Evolutionary conservation across 129 eudicot species (phyloP).

Genomic region (Rutidosis leptorrhynchoides): DNA sequence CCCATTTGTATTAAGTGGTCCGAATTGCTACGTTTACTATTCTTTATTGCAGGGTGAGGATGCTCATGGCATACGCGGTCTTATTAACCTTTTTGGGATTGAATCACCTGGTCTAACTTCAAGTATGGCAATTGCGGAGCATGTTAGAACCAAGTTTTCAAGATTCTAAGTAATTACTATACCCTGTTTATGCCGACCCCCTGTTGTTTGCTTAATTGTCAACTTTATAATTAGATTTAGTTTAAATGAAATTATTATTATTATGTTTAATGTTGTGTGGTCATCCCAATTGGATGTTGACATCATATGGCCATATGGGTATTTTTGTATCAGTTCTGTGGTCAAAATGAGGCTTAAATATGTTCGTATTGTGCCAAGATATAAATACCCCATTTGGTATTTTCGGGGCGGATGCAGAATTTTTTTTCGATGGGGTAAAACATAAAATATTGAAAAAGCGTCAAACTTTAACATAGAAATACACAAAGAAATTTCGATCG

Average conservation of each 20-base stretch:
- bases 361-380: neutral
- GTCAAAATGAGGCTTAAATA: neutral
- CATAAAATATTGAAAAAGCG: too few relatives aligned
- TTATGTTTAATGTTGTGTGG: neutral
- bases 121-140: conserved; percentile 83
- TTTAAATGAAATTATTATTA: neutral
- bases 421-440: too few relatives aligned
- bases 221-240: neutral
- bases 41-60: conserved; percentile 65
- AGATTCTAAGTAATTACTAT: conserved; percentile 11
- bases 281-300: conserved; percentile 6
- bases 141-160: conserved; percentile 51
- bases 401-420: too few relatives aligned
- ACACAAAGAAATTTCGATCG: too few relatives aligned
- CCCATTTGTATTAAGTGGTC: neutral
- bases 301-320: conserved; percentile 7
- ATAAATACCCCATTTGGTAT: neutral
- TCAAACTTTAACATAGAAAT: too few relatives aligned
- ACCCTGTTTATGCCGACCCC: neutral
- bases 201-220: neutral
- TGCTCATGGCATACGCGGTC: conserved; percentile 69
- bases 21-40: neutral
- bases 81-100: conserved; percentile 81
- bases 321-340: neutral
- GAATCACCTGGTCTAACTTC: conserved; percentile 96